Base-by-base conservation (phyloP, 495 filamentous ascomycete species). In the Penicilliopsis zonata region DNA sequence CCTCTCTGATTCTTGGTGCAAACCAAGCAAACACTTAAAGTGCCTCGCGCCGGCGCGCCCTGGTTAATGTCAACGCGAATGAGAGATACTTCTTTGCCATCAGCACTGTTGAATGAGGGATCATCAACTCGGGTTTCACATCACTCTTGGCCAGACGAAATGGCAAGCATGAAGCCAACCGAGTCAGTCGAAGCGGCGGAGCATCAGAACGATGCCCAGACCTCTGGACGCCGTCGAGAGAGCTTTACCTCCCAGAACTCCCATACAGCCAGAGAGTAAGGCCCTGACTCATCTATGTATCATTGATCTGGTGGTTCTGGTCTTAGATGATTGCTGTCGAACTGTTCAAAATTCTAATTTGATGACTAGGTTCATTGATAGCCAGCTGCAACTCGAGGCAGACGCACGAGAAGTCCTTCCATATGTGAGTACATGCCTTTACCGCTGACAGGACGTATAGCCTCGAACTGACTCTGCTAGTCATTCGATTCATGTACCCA, bases 401-500 rank as follows among this genome's bases (percentile, higher is more conserved):
- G 90, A 99, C 57, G 90, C 90, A 23, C 85, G 90, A 32, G 88
- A 96, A 63, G 75, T 78, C 38, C 71, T 99, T 18, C 92, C 92
- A 41, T 99, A 93, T 58, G 82, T 87, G 52, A 49, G 67, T 38
- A 17, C 13, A 10, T 14, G 12, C 24, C 16, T 31, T 25, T 21
- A 40, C 28, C 34, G 18, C 24, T 44, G 30, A 39, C 27, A 12
- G 12, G 44, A 29, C 21, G 13, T 19, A 9, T 22, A 26, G 16
- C 16, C 14, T 21, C 17, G 13, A 30, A 41, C 49, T 45, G 16
- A 41, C 36, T 25, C 9, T 9, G 27, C 3, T 19, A 87, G 82
- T 81, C 85, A 42, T 94, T 99, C 48, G 82, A 93, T 42, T 76
- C 78, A 15, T 99, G 90, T 62, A 94, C 90, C 26, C 74, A 86